These are phyloP conservation scores for Anthracocystis panici-leucophaei DNA, from an alignment of 1,284 basidiomycete species.

Conservation along the genomic window DNA sequence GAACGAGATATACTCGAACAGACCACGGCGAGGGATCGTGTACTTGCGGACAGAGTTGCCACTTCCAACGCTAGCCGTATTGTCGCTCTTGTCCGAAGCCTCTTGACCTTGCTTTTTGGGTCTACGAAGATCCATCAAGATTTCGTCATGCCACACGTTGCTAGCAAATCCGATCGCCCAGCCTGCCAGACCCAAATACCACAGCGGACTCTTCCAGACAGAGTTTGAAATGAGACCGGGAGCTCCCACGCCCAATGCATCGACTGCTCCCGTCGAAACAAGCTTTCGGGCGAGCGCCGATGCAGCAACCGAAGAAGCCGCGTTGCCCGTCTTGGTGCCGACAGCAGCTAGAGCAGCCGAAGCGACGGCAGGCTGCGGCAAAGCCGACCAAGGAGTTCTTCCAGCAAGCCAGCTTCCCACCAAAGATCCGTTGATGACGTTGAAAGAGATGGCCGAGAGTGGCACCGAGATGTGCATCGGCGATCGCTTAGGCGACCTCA, in stretches of 20 bases:
- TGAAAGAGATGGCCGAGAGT: conserved; percentile 77
- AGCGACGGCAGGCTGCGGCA: conserved; percentile 62
- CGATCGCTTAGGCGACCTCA: conserved; percentile 83
- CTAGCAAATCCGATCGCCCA: conserved; percentile 81
- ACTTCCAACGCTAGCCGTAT: conserved; percentile 37
- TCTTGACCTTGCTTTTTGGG: conserved; percentile 25
- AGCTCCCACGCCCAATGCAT: conserved; percentile 24
- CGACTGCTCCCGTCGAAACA: conserved; percentile 26
- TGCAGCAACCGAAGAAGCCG: conserved; percentile 14
- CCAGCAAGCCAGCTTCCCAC: conserved; percentile 75
- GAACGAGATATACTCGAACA: conserved; percentile 85
- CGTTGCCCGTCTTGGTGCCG: conserved; percentile 9
- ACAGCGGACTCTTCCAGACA: conserved; percentile 70
- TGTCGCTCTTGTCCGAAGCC: neutral
- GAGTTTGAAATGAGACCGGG: conserved; percentile 52
- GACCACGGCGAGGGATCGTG: conserved; percentile 82
- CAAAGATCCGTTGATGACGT: conserved; percentile 79
- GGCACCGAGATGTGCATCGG: conserved; percentile 80
- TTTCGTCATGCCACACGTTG: conserved; percentile 88
- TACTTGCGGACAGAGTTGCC: conserved; percentile 74
- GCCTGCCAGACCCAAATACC: conserved; percentile 76
- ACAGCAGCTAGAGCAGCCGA: conserved; percentile 56
- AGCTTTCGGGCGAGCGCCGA: conserved; percentile 33
- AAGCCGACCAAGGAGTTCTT: conserved; percentile 46
- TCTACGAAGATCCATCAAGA: conserved; percentile 77